Base-by-base conservation (phyloP, 2,329 filamentous ascomycete species). In the Claviceps spartinae region DNA sequence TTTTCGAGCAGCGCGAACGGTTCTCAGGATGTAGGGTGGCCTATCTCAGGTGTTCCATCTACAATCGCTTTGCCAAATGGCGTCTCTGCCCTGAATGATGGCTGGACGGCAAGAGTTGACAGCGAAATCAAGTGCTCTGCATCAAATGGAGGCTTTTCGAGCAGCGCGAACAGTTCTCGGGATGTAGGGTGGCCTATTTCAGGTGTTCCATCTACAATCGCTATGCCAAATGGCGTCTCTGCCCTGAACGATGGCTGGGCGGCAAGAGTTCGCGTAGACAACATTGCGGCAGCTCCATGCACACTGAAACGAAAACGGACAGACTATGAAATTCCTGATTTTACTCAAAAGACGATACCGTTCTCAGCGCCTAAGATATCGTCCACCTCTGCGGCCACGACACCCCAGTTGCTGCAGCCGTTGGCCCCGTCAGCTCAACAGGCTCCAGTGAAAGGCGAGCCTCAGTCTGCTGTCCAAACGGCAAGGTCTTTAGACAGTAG, bases 261-360 rank as follows among this genome's bases (percentile, higher is more conserved):
- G 9, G n/a, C 41, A 30, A 16, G 36, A 36, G 8, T 9, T 6
- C 9, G 4, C 30, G 4, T 3, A 34, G 30, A 34, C 30, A 11
- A 3, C 3, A 30, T 42, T 22, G 50, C 37, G 22, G 18, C 42
- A 13, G 9, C 48, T 38, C 24, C 50, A 9, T 52, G 47, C 5
- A 44, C 22, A 4, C 24, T 57, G 14, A 68, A 69, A 55, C 58
- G 65, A 38, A 68, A 68, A 54, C 59, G 61, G 13, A 24, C 54
- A 2, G 48, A 52, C 16, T 50, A 26, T 2, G 54, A 54, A 14
- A 52, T 47, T 2, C 54, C 62, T 4, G 64, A 69, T 45, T 68
- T 69, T 43, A 58, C 57, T 2, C 64, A 64, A 51, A 61, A 55
- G 55, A 67, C 67, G 5, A 60, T 68, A 18, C 48, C 58, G 0